Evolutionary conservation across 2,329 filamentous ascomycete genomes (phyloP).

Genomic region (Diaporthe ampelina): DNA sequence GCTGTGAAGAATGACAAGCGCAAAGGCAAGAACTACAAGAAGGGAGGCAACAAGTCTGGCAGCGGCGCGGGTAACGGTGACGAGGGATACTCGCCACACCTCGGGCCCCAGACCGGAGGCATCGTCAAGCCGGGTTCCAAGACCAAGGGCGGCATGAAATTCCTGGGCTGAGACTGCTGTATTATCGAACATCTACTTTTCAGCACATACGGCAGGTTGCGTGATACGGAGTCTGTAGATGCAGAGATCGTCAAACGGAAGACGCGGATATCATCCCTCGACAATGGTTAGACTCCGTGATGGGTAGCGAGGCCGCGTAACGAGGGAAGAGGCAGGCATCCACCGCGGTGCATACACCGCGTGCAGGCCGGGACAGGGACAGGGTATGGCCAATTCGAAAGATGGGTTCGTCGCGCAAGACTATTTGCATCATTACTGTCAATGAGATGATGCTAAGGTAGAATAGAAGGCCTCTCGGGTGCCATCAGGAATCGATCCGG

Average conservation of each 20-base stretch:
- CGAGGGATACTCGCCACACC: slow-evolving; percentile 61
- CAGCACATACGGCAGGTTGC: neutral
- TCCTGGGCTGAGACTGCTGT: slow-evolving; percentile 64
- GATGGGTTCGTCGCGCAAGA: slow-evolving; percentile 2
- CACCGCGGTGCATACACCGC: neutral
- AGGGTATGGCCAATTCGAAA: neutral
- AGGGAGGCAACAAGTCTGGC: slow-evolving; percentile 49
- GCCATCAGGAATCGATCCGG: slow-evolving; percentile 9
- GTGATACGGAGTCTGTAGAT: neutral
- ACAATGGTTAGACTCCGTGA: neutral
- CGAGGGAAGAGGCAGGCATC: neutral
- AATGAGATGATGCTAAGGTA: slow-evolving; percentile 16
- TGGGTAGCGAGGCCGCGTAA: neutral
- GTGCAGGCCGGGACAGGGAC: neutral
- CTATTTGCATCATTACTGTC: neutral
- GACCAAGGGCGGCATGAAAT: slow-evolving; percentile 75
- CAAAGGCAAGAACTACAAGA: slow-evolving; percentile 65
- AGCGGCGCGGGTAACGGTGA: slow-evolving; percentile 50
- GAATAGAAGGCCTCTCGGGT: neutral
- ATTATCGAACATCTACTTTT: neutral
- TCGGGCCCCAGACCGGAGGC: slow-evolving; percentile 65
- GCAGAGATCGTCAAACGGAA: neutral
- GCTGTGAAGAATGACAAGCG: slow-evolving; percentile 73
- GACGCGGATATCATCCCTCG: neutral
- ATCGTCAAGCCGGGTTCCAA: slow-evolving; percentile 74